A percentile compares a stretch with the other conserved stretches of the same genome.
phyloP scores from a whole-genome alignment of 2,329 filamentous ascomycete species.

The Metarhizium anisopliae region DNA sequence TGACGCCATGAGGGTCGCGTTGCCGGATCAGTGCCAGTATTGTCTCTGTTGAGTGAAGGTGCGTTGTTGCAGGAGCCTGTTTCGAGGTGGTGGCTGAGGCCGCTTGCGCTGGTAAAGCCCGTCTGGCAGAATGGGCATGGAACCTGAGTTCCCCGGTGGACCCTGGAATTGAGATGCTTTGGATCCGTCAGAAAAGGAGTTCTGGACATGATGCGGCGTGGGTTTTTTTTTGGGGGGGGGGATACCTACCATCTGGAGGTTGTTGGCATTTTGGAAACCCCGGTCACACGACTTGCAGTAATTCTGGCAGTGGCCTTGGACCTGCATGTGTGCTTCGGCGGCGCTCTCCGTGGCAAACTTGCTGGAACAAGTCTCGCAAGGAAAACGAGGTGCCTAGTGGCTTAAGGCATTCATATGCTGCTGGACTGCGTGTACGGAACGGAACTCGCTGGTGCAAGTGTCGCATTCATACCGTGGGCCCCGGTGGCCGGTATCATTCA shows the following conservation, averaged over 20 bases:
- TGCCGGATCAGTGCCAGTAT: constrained; percentile 36
- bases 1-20: constrained; percentile 34
- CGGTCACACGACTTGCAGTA: constrained; percentile 26
- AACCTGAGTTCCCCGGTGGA: constrained; percentile 36
- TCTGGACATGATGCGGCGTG: neutral
- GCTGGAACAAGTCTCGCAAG: constrained; percentile 13
- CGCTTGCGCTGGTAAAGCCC: constrained; percentile 39
- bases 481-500: too few species aligned
- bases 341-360: constrained; percentile 15
- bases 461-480: constrained; percentile 19
- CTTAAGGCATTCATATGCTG: constrained; percentile 21
- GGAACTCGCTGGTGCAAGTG: constrained; percentile 16
- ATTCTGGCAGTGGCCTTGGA: constrained; percentile 22
- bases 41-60: constrained; percentile 29
- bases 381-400: constrained; percentile 16
- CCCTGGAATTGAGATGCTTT: constrained; percentile 46
- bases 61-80: constrained; percentile 38
- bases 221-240: neutral
- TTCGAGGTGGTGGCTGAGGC: constrained; percentile 46
- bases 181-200: neutral
- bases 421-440: constrained; percentile 9
- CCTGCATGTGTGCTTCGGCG: constrained; percentile 5
- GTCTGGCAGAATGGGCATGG: constrained; percentile 45
- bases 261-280: constrained; percentile 20
- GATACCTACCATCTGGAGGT: constrained; percentile 21